phyloP scores from a whole-genome alignment of 768 basidiomycete genomes.

The Amanita phalloides region DNA sequence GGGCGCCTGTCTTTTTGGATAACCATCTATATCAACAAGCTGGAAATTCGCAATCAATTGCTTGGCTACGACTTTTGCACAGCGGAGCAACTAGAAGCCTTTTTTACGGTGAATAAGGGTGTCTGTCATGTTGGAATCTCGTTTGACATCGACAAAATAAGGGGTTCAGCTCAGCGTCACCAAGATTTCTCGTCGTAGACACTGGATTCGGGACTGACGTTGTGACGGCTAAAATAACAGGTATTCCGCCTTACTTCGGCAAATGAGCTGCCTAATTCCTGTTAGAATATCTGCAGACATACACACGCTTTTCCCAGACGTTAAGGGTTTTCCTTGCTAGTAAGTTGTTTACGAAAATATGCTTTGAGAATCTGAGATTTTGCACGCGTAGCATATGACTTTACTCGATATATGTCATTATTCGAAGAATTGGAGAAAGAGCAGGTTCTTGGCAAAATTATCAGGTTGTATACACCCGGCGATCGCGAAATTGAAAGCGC shows the following conservation, averaged over 20 bases:
- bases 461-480: constrained; percentile 42
- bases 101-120: constrained; percentile 32
- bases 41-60: constrained; percentile 39
- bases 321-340: constrained; percentile 65
- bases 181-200: constrained; percentile 61
- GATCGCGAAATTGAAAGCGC: constrained; percentile 31
- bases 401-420: constrained; percentile 36
- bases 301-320: constrained; percentile 63
- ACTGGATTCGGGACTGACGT: constrained; percentile 54
- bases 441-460: constrained; percentile 55
- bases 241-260: constrained; percentile 20
- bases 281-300: constrained; percentile 62
- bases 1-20: constrained; percentile 70
- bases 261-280: neutral
- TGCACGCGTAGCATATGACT: neutral
- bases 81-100: constrained; percentile 58
- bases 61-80: constrained; percentile 45
- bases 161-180: constrained; percentile 68
- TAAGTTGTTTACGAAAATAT: constrained; percentile 16
- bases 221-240: constrained; percentile 60
- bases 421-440: constrained; percentile 49
- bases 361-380: neutral
- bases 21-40: constrained; percentile 59
- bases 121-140: neutral
- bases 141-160: constrained; percentile 10